A percentile compares a stretch with the other conserved stretches of the same genome.
Conservation (phyloP, 164 flowering plant genomes). For the Vitis rupestris region DNA sequence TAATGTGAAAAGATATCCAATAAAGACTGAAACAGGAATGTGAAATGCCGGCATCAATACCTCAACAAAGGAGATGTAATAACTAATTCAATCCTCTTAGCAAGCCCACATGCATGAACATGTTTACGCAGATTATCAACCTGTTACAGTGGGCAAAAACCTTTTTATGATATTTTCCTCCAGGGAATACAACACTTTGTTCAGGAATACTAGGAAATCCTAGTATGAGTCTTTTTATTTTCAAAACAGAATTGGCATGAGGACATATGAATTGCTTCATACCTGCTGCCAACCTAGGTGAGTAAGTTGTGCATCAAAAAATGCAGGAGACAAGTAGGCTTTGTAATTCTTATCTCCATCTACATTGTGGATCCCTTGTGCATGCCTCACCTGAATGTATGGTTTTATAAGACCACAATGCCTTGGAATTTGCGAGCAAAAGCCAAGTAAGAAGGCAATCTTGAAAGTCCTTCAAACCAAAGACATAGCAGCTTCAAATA, state of each 20-base stretch:
- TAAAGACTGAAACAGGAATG: not conserved
- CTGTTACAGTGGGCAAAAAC: constrained; percentile 30
- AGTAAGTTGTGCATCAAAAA: constrained; percentile 66
- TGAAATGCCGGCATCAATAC: constrained; percentile 31
- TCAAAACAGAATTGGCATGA: not conserved
- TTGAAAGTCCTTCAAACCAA: constrained; percentile 24
- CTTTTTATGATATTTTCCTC: not conserved
- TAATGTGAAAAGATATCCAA: not conserved
- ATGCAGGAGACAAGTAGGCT: constrained; percentile 52
- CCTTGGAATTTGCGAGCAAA: constrained; percentile 23
- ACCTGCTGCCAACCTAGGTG: constrained; percentile 76
- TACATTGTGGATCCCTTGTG: constrained; percentile 73
- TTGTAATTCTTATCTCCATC: constrained; percentile 69
- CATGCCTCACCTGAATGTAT: constrained; percentile 72
- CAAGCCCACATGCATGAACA: constrained; percentile 66
- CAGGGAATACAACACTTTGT: not conserved
- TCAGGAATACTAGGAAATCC: not conserved
- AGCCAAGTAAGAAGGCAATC: constrained; percentile 29
- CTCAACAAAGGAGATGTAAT: constrained; percentile 78
- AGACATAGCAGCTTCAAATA: constrained; percentile 19
- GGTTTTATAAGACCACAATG: constrained; percentile 29
- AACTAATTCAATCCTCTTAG: constrained; percentile 75
- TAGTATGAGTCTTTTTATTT: too few relatives aligned
- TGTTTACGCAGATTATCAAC: constrained; percentile 81
- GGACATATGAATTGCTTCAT: not conserved